These are phyloP conservation scores for Dictyostelium firmibasis DNA, from an alignment of 78 protist genomes.

Conservation along the genomic window DNA sequence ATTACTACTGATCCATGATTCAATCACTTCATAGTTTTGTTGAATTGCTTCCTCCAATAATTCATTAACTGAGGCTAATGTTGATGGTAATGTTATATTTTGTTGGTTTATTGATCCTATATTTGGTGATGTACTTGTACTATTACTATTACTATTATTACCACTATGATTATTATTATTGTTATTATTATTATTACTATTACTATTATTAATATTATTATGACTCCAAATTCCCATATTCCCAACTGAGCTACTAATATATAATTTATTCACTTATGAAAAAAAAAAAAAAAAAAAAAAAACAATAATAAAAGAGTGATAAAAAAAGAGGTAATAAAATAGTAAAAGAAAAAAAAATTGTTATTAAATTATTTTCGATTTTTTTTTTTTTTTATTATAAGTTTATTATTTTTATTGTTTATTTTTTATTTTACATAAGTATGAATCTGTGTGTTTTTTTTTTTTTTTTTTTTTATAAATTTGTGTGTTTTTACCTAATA, in stretches of 20 bases:
- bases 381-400: background rate
- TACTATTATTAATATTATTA: background rate
- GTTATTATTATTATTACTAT: no score
- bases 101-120: background rate
- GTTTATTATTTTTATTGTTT: background rate
- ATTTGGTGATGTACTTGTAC: background rate
- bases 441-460: background rate
- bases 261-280: background rate
- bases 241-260: background rate
- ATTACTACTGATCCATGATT: constrained; percentile 39
- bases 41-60: background rate
- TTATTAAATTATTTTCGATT: background rate
- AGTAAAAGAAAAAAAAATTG: background rate
- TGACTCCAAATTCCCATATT: background rate
- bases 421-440: background rate
- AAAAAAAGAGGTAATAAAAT: background rate
- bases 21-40: background rate
- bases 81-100: background rate
- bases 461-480: no score
- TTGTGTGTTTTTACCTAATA: no score
- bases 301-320: background rate
- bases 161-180: no score
- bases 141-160: background rate
- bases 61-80: background rate
- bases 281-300: background rate